phyloP scores from a whole-genome alignment of 2,329 filamentous ascomycete genomes.

The Fusarium compactum region DNA sequence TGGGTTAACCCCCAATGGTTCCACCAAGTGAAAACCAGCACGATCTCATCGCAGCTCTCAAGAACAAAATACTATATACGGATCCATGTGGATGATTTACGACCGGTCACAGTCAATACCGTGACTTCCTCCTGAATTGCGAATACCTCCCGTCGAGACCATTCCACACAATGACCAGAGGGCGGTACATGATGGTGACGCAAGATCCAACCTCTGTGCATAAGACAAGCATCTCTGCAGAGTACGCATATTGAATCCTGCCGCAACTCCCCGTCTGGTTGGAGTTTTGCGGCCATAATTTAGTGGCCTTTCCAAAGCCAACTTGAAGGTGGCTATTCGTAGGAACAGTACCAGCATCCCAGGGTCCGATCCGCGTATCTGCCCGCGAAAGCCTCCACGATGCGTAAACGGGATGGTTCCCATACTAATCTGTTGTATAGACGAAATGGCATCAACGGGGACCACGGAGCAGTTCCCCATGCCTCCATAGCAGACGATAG shows the following conservation, averaged over 20 bases:
- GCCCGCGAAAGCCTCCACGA: not conserved
- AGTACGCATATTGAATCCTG: not conserved
- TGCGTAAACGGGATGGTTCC: not conserved
- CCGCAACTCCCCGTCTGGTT: not conserved
- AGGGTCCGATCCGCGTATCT: not conserved
- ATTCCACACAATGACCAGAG: not conserved
- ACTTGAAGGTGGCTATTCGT: not conserved
- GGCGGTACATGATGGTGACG: slow-evolving; percentile 1
- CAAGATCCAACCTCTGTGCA: not conserved
- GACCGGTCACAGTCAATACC: slow-evolving; percentile 33
- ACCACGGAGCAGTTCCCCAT: not conserved
- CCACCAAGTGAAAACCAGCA: slow-evolving; percentile 36
- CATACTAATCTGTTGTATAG: slow-evolving; percentile 1
- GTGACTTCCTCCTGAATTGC: slow-evolving; percentile 20
- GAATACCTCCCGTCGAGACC: slow-evolving; percentile 11
- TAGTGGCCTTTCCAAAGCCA: not conserved
- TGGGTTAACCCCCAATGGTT: slow-evolving; percentile 44
- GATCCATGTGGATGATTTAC: slow-evolving; percentile 55
- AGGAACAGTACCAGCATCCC: not conserved
- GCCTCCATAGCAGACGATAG: not conserved
- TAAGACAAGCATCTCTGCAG: not conserved
- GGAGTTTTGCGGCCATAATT: slow-evolving; percentile 12
- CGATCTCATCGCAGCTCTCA: slow-evolving; percentile 25
- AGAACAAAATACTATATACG: slow-evolving; percentile 52
- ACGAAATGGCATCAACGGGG: not conserved